Conservation (phyloP, 169 alveolate species). For the Neospora caninum region DNA sequence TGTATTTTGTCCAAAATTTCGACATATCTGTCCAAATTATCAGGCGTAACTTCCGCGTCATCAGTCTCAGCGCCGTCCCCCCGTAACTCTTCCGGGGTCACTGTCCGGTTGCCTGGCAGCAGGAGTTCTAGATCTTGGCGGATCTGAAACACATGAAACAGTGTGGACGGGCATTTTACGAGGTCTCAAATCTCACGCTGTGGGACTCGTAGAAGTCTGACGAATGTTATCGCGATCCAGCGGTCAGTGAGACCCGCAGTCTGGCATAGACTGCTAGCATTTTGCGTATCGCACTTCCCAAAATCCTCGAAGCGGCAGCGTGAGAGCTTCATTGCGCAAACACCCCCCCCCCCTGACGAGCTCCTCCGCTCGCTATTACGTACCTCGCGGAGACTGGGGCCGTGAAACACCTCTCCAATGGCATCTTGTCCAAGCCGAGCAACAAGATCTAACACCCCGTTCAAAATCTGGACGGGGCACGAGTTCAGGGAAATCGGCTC, state of each 20-base stretch:
- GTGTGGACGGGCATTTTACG: not conserved
- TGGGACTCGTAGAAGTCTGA: not conserved
- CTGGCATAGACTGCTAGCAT: too few species aligned
- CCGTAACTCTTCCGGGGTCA: not conserved
- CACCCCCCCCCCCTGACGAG: not conserved
- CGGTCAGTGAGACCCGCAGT: too few species aligned
- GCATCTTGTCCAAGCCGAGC: constrained; percentile 9
- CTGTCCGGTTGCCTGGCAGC: constrained; percentile 8
- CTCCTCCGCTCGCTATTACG: not conserved
- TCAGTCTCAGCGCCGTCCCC: not conserved
- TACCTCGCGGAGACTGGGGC: constrained; percentile 31
- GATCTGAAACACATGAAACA: not conserved
- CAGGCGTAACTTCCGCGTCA: not conserved
- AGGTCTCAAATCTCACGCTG: not conserved
- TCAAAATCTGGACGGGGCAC: constrained; percentile 54
- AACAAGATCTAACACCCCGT: constrained; percentile 55
- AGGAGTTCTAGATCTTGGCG: not conserved
- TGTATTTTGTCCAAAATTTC: not conserved
- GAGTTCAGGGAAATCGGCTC: constrained; percentile 45
- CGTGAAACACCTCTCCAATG: constrained; percentile 19
- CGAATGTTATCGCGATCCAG: too few species aligned
- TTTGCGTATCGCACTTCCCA: too few species aligned
- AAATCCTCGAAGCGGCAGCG: too few species aligned
- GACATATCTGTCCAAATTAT: not conserved
- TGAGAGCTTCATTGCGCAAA: not conserved